phyloP scores from a whole-genome alignment of 805 yeast genomes.

The Nadsonia fulvescens region DNA sequence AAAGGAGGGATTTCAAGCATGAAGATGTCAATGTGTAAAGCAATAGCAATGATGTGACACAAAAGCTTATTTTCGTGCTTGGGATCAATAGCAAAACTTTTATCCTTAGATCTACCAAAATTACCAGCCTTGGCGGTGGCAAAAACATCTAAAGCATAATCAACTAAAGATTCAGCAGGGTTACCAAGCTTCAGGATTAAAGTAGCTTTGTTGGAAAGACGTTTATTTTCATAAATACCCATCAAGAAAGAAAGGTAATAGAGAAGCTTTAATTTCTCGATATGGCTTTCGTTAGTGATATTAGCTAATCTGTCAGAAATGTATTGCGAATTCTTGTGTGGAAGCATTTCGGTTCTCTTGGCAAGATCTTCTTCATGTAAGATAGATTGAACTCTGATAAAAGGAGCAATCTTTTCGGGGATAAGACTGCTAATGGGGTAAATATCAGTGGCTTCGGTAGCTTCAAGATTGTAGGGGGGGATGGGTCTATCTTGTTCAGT shows the following conservation, averaged over 20 bases:
- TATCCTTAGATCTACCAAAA: slow-evolving; percentile 58
- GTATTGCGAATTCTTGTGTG: slow-evolving; percentile 40
- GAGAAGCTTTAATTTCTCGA: slow-evolving; percentile 46
- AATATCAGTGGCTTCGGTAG: slow-evolving; percentile 68
- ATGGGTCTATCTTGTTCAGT: slow-evolving; percentile 63
- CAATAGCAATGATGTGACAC: slow-evolving; percentile 55
- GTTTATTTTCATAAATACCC: slow-evolving; percentile 63
- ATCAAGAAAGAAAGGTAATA: slow-evolving; percentile 64
- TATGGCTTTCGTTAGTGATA: slow-evolving; percentile 27
- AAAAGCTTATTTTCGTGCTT: slow-evolving; percentile 71
- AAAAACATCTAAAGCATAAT: slow-evolving; percentile 54
- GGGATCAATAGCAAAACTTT: slow-evolving; percentile 71
- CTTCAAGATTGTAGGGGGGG: slow-evolving; percentile 57
- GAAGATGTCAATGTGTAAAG: slow-evolving; percentile 62
- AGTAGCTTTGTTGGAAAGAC: slow-evolving; percentile 39
- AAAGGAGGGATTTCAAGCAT: slow-evolving; percentile 60
- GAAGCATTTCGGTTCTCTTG: slow-evolving; percentile 39
- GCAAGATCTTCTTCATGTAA: slow-evolving; percentile 31
- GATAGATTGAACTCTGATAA: slow-evolving; percentile 46
- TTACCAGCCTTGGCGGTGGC: slow-evolving; percentile 39
- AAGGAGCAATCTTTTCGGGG: slow-evolving; percentile 43
- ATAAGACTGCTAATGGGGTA: slow-evolving; percentile 61
- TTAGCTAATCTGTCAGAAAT: slow-evolving; percentile 26
- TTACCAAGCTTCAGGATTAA: slow-evolving; percentile 39
- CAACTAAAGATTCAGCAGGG: slow-evolving; percentile 59